Base-by-base conservation (phyloP, 306 rosid species). In the Fagus crenata region DNA sequence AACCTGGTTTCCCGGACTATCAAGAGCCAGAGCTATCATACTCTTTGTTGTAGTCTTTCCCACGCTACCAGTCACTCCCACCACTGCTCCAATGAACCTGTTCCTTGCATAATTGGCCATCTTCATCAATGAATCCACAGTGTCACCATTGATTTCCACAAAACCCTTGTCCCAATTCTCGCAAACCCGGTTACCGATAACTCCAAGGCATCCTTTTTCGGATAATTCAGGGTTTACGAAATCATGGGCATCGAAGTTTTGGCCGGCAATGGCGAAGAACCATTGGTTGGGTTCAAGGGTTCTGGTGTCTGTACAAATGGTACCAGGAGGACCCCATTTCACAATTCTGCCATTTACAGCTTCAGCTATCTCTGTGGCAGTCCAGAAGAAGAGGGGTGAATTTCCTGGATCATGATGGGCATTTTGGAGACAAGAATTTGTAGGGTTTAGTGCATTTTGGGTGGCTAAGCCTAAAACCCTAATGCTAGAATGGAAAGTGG, bases 181-280 rank as follows among this genome's bases (percentile, higher is more conserved):
- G 28, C 77, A 69, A 14, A 78, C 77, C 51, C 80, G 37, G 43
- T 75, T 83, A 6, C 86, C 83, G 32, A 78, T 64, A 2, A 83
- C 83, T 31, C 86, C 77, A 6, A 49, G 17, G 14, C 79, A 78
- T 43, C 82, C 82, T 49, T 46, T 69, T 7, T 11, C 61, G 17
- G 86, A 72, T 22, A 82, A 36, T 31, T 73, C 70, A 2, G 69
- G 80, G 70, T 73, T 40, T 32, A 68, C 18, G 69, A 78, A 82
- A 33, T 82, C 80, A 35, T 82, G 83, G 78, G 83, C 77, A n/a
- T 78, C 80, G 7, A 74, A 74, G n/a, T 49, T 82, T 42, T 69
- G 51, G 56, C 82, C 83, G 40, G 79, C n/a, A 40, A 82, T 68
- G 77, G 86, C 86, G 41, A 82, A 82, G 77, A 82, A 69, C 83